Percentiles rank a stretch among this genome's conserved stretches.
Conservation (phyloP, 2,329 filamentous ascomycete genomes). For the Catunica adiposa region DNA sequence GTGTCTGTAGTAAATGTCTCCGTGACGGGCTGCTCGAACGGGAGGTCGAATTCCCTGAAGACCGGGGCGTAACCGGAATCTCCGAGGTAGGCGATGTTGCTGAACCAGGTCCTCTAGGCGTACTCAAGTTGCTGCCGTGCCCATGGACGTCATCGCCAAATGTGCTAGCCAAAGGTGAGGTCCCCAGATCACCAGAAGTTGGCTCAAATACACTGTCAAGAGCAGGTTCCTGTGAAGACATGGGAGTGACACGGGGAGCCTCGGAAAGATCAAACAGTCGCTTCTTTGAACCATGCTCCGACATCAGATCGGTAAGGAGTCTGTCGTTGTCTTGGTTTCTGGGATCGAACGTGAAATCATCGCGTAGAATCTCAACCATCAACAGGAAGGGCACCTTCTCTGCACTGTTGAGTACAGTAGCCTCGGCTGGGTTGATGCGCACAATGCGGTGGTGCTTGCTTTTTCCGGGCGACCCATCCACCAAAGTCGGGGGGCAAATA, state of each 20-base stretch:
- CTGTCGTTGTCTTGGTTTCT: constrained; percentile 55
- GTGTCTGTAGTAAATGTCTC: constrained; percentile 28
- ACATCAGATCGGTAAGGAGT: constrained; percentile 40
- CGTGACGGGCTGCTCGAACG: constrained; percentile 51
- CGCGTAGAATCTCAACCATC: constrained; percentile 67
- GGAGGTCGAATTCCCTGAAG: constrained; percentile 51
- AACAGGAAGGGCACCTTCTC: constrained; percentile 73
- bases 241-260: constrained; percentile 32
- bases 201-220: constrained; percentile 71
- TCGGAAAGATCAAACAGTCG: constrained; percentile 56
- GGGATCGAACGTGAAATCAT: constrained; percentile 72
- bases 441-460: constrained; percentile 73
- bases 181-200: constrained; percentile 60
- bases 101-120: constrained; percentile 34
- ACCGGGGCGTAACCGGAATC: constrained; percentile 42
- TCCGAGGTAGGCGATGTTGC: constrained; percentile 32
- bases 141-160: constrained; percentile 31
- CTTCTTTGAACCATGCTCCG: constrained; percentile 39
- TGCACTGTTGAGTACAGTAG: constrained; percentile 71
- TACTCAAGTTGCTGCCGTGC: background rate
- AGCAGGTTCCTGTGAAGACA: constrained; percentile 27
- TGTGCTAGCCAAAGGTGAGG: constrained; percentile 49
- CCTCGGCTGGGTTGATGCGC: constrained; percentile 65
- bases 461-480: constrained; percentile 55
- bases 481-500: constrained; percentile 59